These are phyloP conservation scores for Serendipita indica DNA, from an alignment of 768 basidiomycete species.

Conservation along the genomic window DNA sequence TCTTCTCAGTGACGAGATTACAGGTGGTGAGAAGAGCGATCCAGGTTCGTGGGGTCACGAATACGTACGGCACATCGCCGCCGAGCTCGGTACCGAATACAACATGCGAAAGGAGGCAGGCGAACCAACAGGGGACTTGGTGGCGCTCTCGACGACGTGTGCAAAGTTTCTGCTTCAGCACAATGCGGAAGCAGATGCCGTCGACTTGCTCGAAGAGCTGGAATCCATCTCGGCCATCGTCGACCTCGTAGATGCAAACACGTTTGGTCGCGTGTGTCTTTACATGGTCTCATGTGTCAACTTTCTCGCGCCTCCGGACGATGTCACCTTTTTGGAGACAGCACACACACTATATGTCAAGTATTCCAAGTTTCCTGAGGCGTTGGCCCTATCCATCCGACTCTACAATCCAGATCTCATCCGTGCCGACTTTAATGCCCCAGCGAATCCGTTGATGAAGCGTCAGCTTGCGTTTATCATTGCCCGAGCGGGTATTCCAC, in stretches of 20 bases:
- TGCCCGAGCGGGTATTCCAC: conserved; percentile 78
- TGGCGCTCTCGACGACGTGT: conserved; percentile 63
- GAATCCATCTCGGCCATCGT: conserved; percentile 74
- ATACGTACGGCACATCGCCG: conserved; percentile 91
- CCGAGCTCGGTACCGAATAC: conserved; percentile 93
- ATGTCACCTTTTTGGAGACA: conserved; percentile 72
- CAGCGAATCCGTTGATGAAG: conserved; percentile 89
- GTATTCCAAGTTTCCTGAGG: conserved; percentile 80
- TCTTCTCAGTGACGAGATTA: conserved; percentile 56
- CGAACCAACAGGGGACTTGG: conserved; percentile 46
- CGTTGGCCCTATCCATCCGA: conserved; percentile 70
- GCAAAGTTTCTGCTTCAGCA: conserved; percentile 80
- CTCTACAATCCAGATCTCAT: conserved; percentile 69
- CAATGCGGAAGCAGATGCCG: conserved; percentile 96
- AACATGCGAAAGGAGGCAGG: conserved; percentile 43
- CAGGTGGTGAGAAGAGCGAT: conserved; percentile 53
- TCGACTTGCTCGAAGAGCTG: conserved; percentile 85
- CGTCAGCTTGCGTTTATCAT: conserved; percentile 89
- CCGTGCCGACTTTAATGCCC: conserved; percentile 74
- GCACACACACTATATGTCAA: conserved; percentile 82
- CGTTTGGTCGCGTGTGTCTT: conserved; percentile 75
- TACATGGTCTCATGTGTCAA: conserved; percentile 97
- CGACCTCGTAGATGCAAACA: conserved; percentile 71
- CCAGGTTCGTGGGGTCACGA: conserved; percentile 99
- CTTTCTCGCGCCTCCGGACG: conserved; percentile 85